Conservation (phyloP, 208 protist species). For the Leishmania lainsoni region DNA sequence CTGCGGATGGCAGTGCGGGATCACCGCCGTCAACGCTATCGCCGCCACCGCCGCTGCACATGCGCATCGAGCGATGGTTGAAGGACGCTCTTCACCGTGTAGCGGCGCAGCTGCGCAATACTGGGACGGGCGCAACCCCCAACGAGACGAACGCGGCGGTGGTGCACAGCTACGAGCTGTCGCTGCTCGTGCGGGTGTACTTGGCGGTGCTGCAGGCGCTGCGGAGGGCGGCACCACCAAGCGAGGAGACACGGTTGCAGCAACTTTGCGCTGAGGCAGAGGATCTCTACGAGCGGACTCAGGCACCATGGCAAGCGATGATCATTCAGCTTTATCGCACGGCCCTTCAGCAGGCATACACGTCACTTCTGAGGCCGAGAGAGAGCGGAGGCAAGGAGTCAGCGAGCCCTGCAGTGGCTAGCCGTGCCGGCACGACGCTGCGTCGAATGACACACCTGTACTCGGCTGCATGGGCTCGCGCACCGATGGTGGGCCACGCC, state of each 20-base stretch:
- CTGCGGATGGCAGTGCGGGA: background rate
- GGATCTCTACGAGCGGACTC: conserved; percentile 3
- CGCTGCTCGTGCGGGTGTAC: conserved; percentile 29
- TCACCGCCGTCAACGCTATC: background rate
- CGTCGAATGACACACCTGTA: background rate
- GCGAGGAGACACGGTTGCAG: background rate
- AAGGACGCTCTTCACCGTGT: background rate
- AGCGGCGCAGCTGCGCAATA: conserved; percentile 2
- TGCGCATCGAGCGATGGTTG: conserved; percentile 22
- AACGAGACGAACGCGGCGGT: conserved; percentile 2
- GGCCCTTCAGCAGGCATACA: conserved; percentile 13
- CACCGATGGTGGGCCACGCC: background rate
- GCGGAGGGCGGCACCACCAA: background rate
- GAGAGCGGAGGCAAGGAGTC: background rate
- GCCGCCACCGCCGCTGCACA: conserved; percentile 7
- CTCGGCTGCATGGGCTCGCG: conserved; percentile 13
- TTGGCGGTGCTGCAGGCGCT: conserved; percentile 12
- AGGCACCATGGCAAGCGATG: conserved; percentile 24
- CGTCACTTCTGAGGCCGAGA: background rate
- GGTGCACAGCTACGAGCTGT: conserved; percentile 29
- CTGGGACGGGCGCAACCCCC: too few species aligned
- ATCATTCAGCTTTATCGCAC: background rate
- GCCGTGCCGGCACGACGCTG: background rate
- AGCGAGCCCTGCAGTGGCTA: background rate
- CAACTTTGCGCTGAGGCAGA: conserved; percentile 5